Evolutionary conservation across 2,329 filamentous ascomycete genomes (phyloP), one percentile per base, ranked within the genome.

Genomic region (Metarhizium guizhouense): DNA sequence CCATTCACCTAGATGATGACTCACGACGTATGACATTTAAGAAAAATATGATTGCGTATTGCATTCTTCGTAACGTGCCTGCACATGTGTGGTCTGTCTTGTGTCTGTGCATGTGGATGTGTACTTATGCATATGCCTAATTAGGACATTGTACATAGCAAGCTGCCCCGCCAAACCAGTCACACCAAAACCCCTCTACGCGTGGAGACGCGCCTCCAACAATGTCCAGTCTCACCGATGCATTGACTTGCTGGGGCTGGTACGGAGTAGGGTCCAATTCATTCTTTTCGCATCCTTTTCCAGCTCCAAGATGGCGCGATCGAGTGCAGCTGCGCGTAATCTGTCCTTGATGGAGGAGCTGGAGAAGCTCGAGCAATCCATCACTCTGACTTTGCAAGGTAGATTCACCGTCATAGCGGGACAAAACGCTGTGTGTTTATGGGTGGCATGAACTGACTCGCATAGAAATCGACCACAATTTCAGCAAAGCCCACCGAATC

Each of bases 381-480:
- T 99, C 64, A 99, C 94, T 0, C 78, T 97, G 45, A 97, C 93
- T 0, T 78, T 99, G 25, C 94, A 97, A 85, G 90, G 90, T 88
- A 70, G 57, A 7, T 45, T 7, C 6, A 20, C 6, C n/a, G 10
- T 3, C n/a, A 18, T 11, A 6, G 3, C 16, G 42, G 11, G 16
- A 7, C 42, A 16, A 40, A 14, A 5, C 10, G 7, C 38, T 34
- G 32, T 34, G 38, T 16, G 38, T 40, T 11, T 7, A 40, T 11
- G 14, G 16, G 14, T 16, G 16, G n/a, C 2, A 48, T 29, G 43
- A 8, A 36, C 53, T 51, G 6, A 54, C 36, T 5, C 45, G 13
- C 25, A 6, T 65, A 95, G 94, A 99, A 77, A 99, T 99, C 74
- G 94, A 99, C 70, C 88, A 90, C 72, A 99, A 99, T 74, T 99